Evolutionary conservation across 495 filamentous ascomycete genomes (phyloP).

Genomic region (Xylaria intraflava): DNA sequence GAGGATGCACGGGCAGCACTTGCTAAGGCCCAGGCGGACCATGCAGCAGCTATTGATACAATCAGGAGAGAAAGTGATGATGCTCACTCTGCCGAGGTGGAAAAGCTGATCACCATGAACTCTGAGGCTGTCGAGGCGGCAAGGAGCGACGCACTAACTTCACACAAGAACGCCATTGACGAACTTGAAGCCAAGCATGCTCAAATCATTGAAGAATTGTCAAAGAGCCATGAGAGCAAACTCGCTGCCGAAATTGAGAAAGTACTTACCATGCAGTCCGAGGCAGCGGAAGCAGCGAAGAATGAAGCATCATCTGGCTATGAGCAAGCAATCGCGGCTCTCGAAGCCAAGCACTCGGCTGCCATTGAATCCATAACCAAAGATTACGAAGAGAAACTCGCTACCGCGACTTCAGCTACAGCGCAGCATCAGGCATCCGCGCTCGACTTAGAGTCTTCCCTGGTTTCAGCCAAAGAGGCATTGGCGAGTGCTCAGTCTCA

Average conservation of each 20-base stretch:
- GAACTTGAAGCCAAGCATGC: slow-evolving; percentile 36
- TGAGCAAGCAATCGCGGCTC: slow-evolving; percentile 30
- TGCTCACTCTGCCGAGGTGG: slow-evolving; percentile 40
- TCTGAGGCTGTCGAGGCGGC: slow-evolving; percentile 36
- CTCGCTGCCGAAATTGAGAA: slow-evolving; percentile 40
- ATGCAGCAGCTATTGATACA: slow-evolving; percentile 33
- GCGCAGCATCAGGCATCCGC: slow-evolving; percentile 18
- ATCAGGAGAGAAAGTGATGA: slow-evolving; percentile 40
- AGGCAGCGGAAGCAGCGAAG: slow-evolving; percentile 36
- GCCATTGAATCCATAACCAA: slow-evolving; percentile 36
- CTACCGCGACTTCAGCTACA: slow-evolving; percentile 13
- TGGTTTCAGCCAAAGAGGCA: slow-evolving; percentile 19
- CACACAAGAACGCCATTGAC: slow-evolving; percentile 30
- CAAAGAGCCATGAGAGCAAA: slow-evolving; percentile 30
- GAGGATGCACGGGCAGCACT: slow-evolving; percentile 33
- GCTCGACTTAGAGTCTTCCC: slow-evolving; percentile 16
- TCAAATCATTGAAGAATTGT: slow-evolving; percentile 36
- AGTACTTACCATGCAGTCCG: slow-evolving; percentile 36
- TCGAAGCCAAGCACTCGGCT: slow-evolving; percentile 35
- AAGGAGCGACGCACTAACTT: slow-evolving; percentile 28
- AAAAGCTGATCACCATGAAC: slow-evolving; percentile 41
- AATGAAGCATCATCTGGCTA: slow-evolving; percentile 24
- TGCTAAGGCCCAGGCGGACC: slow-evolving; percentile 32
- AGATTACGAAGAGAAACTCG: slow-evolving; percentile 28
- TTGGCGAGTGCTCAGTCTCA: slow-evolving; percentile 21